Conservation (phyloP, 2,329 filamentous ascomycete species). For the Neospermospora avenae region DNA sequence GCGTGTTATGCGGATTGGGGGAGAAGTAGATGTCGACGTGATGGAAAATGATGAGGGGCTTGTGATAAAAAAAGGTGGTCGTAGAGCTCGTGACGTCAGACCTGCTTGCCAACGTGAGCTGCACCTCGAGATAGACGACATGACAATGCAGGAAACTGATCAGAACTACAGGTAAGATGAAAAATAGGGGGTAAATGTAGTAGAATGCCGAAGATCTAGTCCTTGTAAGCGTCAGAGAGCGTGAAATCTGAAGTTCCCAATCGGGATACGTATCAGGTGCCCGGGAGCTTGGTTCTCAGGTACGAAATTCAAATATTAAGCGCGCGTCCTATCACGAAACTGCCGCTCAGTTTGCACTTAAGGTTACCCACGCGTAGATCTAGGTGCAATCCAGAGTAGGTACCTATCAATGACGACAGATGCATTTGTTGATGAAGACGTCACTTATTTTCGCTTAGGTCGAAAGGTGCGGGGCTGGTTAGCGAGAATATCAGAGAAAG, state of each 20-base stretch:
- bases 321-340: too few species aligned
- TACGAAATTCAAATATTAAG: too few species aligned
- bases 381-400: neutral
- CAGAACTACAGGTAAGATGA: neutral
- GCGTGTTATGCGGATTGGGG: too few species aligned
- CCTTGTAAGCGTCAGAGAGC: too few species aligned
- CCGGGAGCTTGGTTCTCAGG: too few species aligned
- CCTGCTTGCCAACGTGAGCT: neutral
- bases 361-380: neutral
- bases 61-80: neutral
- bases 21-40: neutral
- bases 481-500: too few species aligned
- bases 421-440: constrained; percentile 1
- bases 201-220: too few species aligned
- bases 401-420: neutral
- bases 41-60: neutral
- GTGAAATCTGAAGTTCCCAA: too few species aligned
- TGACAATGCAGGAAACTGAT: neutral
- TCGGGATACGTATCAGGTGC: too few species aligned
- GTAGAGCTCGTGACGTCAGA: constrained; percentile 1
- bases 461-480: too few species aligned
- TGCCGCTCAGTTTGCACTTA: neutral
- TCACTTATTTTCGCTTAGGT: constrained; percentile 4
- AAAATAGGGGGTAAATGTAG: neutral
- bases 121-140: neutral